Conservation (phyloP, 768 basidiomycete genomes). For the Pleurotus sapidus region DNA sequence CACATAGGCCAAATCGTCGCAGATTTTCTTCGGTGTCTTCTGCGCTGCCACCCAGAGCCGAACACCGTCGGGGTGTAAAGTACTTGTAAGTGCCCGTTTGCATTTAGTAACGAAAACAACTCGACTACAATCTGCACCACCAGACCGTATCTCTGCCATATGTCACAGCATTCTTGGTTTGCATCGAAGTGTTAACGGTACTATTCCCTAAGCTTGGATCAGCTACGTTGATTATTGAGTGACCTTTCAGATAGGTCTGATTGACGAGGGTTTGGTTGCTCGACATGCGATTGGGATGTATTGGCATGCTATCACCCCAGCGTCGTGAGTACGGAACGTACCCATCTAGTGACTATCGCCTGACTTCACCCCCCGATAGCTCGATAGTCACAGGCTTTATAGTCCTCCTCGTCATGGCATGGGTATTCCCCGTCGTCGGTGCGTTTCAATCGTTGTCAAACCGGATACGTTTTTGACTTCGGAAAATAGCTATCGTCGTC, state of each 20-base stretch:
- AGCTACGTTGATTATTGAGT: too few species aligned
- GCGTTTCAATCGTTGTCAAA: background rate
- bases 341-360: too few species aligned
- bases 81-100: background rate
- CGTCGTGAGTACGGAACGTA: conserved; percentile 13
- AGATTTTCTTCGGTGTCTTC: conserved; percentile 4
- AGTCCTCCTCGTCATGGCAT: conserved; percentile 7
- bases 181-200: conserved; percentile 9
- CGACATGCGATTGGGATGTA: conserved; percentile 14
- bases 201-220: too few species aligned
- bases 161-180: conserved; percentile 6
- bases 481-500: conserved; percentile 12
- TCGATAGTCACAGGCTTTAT: conserved; percentile 3
- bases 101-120: background rate
- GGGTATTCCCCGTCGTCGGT: conserved; percentile 16
- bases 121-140: background rate
- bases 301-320: conserved; percentile 9
- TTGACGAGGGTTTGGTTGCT: background rate
- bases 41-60: background rate
- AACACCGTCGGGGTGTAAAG: conserved; percentile 8
- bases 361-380: too few species aligned
- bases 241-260: conserved; percentile 1
- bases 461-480: too few species aligned
- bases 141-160: conserved; percentile 9
- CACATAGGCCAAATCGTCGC: background rate